These are phyloP conservation scores for Ambrosia trifida DNA, from an alignment of 129 eudicot genomes.

Conservation along the genomic window DNA sequence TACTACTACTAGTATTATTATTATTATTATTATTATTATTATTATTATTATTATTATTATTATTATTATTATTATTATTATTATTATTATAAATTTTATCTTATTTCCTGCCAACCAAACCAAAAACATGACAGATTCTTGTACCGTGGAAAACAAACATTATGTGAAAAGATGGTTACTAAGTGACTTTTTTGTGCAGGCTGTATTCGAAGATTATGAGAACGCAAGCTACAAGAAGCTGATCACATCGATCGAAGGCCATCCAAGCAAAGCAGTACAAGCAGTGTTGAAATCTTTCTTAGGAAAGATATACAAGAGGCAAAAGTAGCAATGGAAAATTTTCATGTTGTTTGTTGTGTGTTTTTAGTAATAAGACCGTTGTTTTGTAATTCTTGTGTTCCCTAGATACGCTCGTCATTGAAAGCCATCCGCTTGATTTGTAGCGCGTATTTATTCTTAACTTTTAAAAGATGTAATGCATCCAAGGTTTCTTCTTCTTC, in stretches of 20 bases:
- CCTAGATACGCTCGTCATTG: no score
- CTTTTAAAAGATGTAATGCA: no score
- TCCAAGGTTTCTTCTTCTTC: no score
- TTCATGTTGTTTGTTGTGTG: conserved; percentile 22
- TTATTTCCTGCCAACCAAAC: no score
- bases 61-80: neutral
- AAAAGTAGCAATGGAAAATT: conserved; percentile 44
- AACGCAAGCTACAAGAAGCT: conserved; percentile 65
- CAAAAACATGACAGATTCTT: no score
- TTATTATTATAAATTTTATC: neutral
- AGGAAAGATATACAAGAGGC: conserved; percentile 89
- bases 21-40: neutral
- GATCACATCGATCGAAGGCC: conserved; percentile 65
- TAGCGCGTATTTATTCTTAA: no score
- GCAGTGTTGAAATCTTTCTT: conserved; percentile 79
- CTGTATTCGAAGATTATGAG: conserved; percentile 68
- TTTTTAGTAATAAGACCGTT: conserved; percentile 21
- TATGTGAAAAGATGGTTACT: neutral
- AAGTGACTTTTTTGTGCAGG: conserved; percentile 39
- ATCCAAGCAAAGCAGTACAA: conserved; percentile 73
- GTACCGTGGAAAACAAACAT: no score
- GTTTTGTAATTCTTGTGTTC: neutral
- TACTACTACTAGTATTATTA: no score
- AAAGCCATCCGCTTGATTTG: no score
- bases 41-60: neutral